Conservation (phyloP, 768 basidiomycete genomes). For the Podaxis carcinomalis region DNA sequence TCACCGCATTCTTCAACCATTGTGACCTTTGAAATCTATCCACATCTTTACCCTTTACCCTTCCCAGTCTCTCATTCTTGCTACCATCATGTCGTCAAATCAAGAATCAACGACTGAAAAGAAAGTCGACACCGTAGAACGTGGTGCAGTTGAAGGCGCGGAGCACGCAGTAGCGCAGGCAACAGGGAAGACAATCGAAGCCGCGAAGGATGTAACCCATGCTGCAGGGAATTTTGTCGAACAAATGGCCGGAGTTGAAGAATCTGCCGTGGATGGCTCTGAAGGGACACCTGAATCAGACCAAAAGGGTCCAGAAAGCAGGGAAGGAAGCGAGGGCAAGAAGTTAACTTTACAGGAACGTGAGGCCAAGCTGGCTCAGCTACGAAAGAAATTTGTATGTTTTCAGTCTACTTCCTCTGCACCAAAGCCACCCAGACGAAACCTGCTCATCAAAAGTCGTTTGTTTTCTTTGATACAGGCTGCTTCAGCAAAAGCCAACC, state of each 20-base stretch:
- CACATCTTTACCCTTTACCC: neutral
- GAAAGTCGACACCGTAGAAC: slow-evolving; percentile 23
- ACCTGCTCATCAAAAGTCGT: slow-evolving; percentile 7
- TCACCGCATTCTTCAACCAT: neutral
- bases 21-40: neutral
- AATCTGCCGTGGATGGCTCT: neutral
- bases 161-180: slow-evolving; percentile 16
- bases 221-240: slow-evolving; percentile 27
- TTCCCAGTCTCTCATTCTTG: neutral
- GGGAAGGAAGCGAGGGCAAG: slow-evolving; percentile 18
- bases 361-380: slow-evolving; percentile 69
- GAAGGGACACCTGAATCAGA: slow-evolving; percentile 14
- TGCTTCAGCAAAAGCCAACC: slow-evolving; percentile 76
- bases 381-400: slow-evolving; percentile 78
- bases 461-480: slow-evolving; percentile 40
- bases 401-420: neutral
- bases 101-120: neutral
- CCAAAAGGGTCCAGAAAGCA: slow-evolving; percentile 21
- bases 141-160: slow-evolving; percentile 11
- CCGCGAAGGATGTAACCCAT: slow-evolving; percentile 19
- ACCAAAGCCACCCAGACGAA: neutral
- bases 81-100: neutral
- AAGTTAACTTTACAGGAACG: slow-evolving; percentile 64
- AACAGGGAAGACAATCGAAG: slow-evolving; percentile 17
- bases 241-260: slow-evolving; percentile 20